Conservation (phyloP, 192 early-diverging fungal genomes). For the Linnemannia exigua region DNA sequence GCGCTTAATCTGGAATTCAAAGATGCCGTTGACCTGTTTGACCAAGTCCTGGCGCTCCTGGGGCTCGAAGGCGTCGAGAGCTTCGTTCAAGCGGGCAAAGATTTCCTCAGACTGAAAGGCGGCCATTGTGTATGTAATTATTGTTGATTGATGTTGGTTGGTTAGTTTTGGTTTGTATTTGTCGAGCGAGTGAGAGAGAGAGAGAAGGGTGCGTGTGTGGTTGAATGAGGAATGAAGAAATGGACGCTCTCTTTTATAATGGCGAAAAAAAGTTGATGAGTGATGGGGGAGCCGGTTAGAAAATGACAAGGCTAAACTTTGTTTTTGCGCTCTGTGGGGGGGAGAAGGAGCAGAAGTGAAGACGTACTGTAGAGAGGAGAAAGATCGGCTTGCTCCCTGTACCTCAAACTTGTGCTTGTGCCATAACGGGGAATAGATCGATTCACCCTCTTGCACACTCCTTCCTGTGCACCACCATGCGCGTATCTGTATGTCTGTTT, state of each 20-base stretch:
- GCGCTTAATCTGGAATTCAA: slow-evolving; percentile 89
- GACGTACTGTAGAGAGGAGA: no score
- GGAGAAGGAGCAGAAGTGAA: no score
- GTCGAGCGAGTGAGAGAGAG: background rate
- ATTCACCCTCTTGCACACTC: no score
- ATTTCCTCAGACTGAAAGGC: slow-evolving; percentile 79
- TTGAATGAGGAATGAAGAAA: background rate
- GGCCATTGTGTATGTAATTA: slow-evolving; percentile 39
- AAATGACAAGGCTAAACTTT: background rate
- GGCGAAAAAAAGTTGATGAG: background rate
- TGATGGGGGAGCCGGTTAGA: background rate
- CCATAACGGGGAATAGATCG: no score
- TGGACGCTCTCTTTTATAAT: background rate
- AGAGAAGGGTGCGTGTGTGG: background rate
- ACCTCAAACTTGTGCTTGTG: no score
- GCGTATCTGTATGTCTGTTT: no score
- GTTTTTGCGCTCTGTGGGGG: background rate
- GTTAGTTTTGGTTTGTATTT: background rate
- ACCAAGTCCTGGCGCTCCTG: slow-evolving; percentile 73
- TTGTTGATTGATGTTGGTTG: background rate
- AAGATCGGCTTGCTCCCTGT: background rate
- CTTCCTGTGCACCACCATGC: no score
- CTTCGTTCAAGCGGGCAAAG: slow-evolving; percentile 77
- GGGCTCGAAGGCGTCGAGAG: slow-evolving; percentile 65
- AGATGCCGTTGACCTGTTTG: slow-evolving; percentile 82